Evolutionary conservation across 2,329 filamentous ascomycete genomes (phyloP).

Genomic region (Zalaria obscura): DNA sequence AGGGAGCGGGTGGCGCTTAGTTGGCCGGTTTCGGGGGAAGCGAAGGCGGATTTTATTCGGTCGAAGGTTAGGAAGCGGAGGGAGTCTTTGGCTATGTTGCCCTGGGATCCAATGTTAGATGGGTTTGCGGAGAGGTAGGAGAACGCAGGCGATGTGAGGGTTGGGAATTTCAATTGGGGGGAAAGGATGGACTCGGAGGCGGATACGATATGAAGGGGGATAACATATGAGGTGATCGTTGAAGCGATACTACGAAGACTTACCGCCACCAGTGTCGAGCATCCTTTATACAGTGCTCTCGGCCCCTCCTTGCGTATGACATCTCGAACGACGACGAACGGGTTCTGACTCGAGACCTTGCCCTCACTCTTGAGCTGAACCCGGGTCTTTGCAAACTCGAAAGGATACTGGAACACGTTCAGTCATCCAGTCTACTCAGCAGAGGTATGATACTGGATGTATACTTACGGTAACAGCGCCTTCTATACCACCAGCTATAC

Average conservation of each 20-base stretch:
- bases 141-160: too few relatives aligned
- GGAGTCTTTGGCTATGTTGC: conserved; percentile 49
- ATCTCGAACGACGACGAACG: conserved; percentile 40
- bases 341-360: conserved; percentile 37
- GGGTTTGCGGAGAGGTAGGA: too few relatives aligned
- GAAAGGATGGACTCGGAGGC: too few relatives aligned
- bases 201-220: not conserved
- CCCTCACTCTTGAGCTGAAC: conserved; percentile 39
- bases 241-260: conserved; percentile 7
- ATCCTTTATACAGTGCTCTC: conserved; percentile 48
- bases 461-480: conserved; percentile 15
- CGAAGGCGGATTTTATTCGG: conserved; percentile 44
- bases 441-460: not conserved
- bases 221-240: too few relatives aligned
- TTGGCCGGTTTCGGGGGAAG: conserved; percentile 40
- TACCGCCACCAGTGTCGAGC: conserved; percentile 41
- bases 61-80: conserved; percentile 55
- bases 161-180: too few relatives aligned
- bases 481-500: conserved; percentile 20
- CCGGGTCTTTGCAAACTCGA: conserved; percentile 54
- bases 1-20: conserved; percentile 43
- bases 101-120: conserved; percentile 14
- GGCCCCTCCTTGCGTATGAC: conserved; percentile 43
- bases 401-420: conserved; percentile 33
- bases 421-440: not conserved